Evolutionary conservation across 768 basidiomycete genomes (phyloP), one percentile per base, ranked within the genome.

Genomic region (Hortiboletus flavorubellus): DNA sequence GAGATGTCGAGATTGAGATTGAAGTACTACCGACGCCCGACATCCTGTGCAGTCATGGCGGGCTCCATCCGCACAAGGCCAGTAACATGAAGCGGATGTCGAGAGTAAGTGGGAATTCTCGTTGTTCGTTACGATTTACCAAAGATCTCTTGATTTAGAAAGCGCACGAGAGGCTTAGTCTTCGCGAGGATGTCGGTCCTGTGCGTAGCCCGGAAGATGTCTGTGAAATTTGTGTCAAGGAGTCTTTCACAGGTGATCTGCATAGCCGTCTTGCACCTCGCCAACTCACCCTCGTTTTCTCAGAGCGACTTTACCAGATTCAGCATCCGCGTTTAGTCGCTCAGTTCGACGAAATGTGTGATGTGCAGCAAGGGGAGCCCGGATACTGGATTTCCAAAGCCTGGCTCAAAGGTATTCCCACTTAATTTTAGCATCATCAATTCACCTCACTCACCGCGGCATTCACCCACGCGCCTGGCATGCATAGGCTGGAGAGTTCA

Each of bases 371-470:
- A 12, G 79, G 80, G 52, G 67, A 70, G 15, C 58, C 60, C 15
- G 80, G 80, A 8, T 85, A 78, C 66, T 90, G 86, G 85, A 82
- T 93, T 63, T 93, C 91, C 0, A 91, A 86, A 65, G 68, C 72
- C 7, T 93, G 92, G 92, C 68, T 88, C 4, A 87, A 79, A 80
- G 91, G 91, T 87, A 54, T 42, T 59, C 37, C 51, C 35, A 8
- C 42, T 23, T 30, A 34, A 47, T 55, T 55, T 46, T 5, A 55
- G 62, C 58, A 41, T 14, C 58, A 56, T 54, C 39, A 31, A 8
- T 42, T 58, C 35, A 35, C 39, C 30, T 52, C 55, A 54, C 50
- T 63, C 38, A 66, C 44, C 11, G 18, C 8, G 38, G 45, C 51
- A 55, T 45, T 56, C 31, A 53, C 35, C 40, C 18, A n/a, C 34